Evolutionary conservation across 2,329 filamentous ascomycete species (phyloP), one percentile per base, ranked within the genome.

Genomic region (Trichophyton simii): DNA sequence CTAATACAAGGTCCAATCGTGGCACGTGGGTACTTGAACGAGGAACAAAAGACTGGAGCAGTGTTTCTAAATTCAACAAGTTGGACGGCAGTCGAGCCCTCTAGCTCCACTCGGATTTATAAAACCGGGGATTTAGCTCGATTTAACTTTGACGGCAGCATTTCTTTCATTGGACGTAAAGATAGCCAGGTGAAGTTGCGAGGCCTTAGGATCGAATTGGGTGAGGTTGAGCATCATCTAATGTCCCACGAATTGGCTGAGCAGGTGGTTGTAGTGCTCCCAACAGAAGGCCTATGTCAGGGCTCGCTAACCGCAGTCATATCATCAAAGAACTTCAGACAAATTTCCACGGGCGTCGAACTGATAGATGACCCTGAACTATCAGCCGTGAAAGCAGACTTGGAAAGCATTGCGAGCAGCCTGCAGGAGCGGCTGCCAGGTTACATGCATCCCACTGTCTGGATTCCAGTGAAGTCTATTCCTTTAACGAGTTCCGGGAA

Each of bases 151-250:
- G 79, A 88, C 62, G 89, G 90, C 0, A 82, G 79, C 0, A 78
- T 96, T 11, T 87, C 95, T 70, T 95, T 88, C 68, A 79, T 91
- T 31, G 91, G 91, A 0, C 85, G 91, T 6, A 85, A 96, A 8
- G 82, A 82, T 1, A 83, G 83, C 57, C 91, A 96, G 71, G 85
- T 95, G 64, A 96, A 96, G 71, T 79, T 95, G 3, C 83, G 90
- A 11, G 90, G 90, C 0, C 90, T 95, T 70, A 80, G 91, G 11
- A 79, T 96, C 0, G 91, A 96, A 68, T 85, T 94, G 61, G 87
- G 86, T 0, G 90, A 96, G 74, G 92, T 96, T 72, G 88, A 92
- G 69, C 83, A 89, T 66, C 86, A 83, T 13, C 68, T 78, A 41
- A 46, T 61, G 22, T 20, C 62, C 4, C 59, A 63, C 20, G 34